Conservation (phyloP, 2,329 filamentous ascomycete species). For the Akanthomyces uredinophilus region DNA sequence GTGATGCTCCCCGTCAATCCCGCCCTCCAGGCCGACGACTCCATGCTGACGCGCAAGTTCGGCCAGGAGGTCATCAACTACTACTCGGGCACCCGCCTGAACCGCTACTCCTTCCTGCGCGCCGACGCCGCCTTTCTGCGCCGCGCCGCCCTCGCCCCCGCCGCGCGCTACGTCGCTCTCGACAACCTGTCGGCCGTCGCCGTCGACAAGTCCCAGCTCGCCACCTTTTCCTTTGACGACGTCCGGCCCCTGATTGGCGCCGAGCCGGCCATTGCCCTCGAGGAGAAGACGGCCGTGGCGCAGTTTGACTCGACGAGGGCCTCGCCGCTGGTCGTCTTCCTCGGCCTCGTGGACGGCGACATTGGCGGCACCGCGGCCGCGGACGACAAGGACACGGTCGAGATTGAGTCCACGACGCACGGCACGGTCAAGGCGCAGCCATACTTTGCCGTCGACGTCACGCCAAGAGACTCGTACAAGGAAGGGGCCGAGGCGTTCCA, state of each 20-base stretch:
- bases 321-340: constrained; percentile 70
- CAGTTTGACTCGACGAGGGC: constrained; percentile 67
- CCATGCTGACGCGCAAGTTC: constrained; percentile 71
- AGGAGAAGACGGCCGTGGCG: constrained; percentile 68
- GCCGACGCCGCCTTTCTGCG: constrained; percentile 65
- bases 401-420: constrained; percentile 37
- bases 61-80: constrained; percentile 79
- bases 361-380: constrained; percentile 40
- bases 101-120: constrained; percentile 75
- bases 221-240: constrained; percentile 64
- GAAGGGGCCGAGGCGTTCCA: constrained; percentile 53
- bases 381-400: constrained; percentile 22
- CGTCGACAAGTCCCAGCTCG: constrained; percentile 51
- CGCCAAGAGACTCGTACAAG: constrained; percentile 60
- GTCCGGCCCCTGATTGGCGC: constrained; percentile 65
- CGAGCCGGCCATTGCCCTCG: constrained; percentile 60
- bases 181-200: constrained; percentile 72
- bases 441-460: constrained; percentile 87
- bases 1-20: constrained; percentile 44
- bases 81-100: constrained; percentile 73
- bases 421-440: constrained; percentile 73
- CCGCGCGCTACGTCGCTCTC: constrained; percentile 70
- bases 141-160: constrained; percentile 59
- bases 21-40: constrained; percentile 44
- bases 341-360: constrained; percentile 69